Evolutionary conservation across 495 filamentous ascomycete species (phyloP).

Genomic region (Elasticomyces elasticus): DNA sequence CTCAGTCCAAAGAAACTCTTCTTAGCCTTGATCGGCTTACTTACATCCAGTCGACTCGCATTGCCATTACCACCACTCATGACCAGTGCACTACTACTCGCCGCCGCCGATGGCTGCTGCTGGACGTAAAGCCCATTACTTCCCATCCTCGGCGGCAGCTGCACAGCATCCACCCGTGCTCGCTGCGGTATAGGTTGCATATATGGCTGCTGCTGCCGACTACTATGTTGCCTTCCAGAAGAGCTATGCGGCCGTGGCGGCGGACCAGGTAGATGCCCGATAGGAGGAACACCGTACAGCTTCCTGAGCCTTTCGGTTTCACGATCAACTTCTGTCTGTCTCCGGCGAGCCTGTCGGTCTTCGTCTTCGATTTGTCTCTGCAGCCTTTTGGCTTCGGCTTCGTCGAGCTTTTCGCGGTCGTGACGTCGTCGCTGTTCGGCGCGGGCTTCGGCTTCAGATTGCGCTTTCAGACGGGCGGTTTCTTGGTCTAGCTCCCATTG

Average conservation of each 20-base stretch:
- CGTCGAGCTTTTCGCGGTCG: constrained; percentile 44
- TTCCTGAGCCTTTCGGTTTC: constrained; percentile 75
- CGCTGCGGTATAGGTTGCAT: constrained; percentile 11
- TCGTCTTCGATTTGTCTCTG: constrained; percentile 72
- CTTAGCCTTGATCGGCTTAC: constrained; percentile 22
- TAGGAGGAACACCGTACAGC: constrained; percentile 53
- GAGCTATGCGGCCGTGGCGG: constrained; percentile 14
- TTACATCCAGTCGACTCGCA: constrained; percentile 5
- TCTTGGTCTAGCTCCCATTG: constrained; percentile 55
- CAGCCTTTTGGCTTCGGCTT: constrained; percentile 57
- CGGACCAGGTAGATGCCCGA: constrained; percentile 30
- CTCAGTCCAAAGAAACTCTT: constrained; percentile 34
- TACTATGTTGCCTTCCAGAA: not conserved
- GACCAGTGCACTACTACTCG: constrained; percentile 11
- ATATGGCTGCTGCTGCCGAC: not conserved
- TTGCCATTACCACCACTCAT: constrained; percentile 14
- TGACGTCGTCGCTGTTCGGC: constrained; percentile 19
- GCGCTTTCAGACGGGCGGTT: constrained; percentile 49
- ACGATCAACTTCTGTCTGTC: constrained; percentile 63
- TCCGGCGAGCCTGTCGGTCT: constrained; percentile 53
- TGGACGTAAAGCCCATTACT: constrained; percentile 21
- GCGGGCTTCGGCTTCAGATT: constrained; percentile 35
- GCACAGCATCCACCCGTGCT: not conserved
- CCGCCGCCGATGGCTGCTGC: too few relatives aligned
- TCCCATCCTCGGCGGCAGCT: constrained; percentile 5